Evolutionary conservation across 805 yeast genomes (phyloP).

Genomic region (Yamadazyma ubonensis): DNA sequence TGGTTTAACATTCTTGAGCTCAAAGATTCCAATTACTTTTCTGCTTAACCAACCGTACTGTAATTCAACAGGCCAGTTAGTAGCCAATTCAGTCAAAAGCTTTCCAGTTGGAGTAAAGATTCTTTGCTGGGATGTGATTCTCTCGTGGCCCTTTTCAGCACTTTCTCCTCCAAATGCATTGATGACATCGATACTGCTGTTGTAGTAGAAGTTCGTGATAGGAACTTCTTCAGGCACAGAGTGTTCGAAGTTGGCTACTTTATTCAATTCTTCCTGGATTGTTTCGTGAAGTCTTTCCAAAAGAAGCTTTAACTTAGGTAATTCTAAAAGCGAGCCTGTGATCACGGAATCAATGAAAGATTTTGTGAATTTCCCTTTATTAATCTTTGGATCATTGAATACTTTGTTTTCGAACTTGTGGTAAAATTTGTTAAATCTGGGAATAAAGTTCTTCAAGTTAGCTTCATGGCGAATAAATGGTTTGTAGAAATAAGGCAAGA

Average conservation of each 20-base stretch:
- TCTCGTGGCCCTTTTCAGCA: conserved; percentile 32
- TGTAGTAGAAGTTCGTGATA: conserved; percentile 42
- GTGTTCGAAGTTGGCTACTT: conserved; percentile 13
- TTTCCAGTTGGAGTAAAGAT: conserved; percentile 92
- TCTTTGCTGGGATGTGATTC: conserved; percentile 29
- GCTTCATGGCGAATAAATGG: conserved; percentile 95
- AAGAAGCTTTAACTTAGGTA: conserved; percentile 68
- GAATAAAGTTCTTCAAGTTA: conserved; percentile 67
- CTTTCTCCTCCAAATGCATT: conserved; percentile 72
- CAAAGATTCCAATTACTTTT: conserved; percentile 75
- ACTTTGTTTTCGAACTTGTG: conserved; percentile 27
- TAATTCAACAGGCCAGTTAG: conserved; percentile 82
- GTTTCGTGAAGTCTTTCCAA: conserved; percentile 53
- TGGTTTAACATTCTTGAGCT: conserved; percentile 30
- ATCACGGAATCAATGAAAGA: conserved; percentile 47
- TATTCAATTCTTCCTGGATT: conserved; percentile 37
- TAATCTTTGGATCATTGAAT: conserved; percentile 29
- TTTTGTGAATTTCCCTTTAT: conserved; percentile 27
- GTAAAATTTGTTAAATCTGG: conserved; percentile 46
- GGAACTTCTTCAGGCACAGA: conserved; percentile 18
- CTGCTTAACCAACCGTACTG: conserved; percentile 88
- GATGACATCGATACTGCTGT: conserved; percentile 61
- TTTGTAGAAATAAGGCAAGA: conserved; percentile 87
- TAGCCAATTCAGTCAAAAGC: conserved; percentile 77
- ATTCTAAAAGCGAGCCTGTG: conserved; percentile 62